Evolutionary conservation across 306 rosid species (phyloP), one percentile per base, ranked within the genome.

Genomic region (Cicer pinnatifidum): DNA sequence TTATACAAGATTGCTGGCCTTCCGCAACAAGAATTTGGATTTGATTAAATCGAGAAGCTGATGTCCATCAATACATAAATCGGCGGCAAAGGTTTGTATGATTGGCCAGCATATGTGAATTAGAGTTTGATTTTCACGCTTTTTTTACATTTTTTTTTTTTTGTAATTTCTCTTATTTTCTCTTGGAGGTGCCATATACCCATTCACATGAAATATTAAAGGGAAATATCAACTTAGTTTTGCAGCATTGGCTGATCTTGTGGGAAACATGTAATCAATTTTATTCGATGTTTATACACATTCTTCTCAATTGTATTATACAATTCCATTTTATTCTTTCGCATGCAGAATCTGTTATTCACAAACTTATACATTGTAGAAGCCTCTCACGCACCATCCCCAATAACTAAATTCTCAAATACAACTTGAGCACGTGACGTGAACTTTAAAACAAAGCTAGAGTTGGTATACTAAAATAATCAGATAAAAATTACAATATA

Each of bases 201-300:
- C 37, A 44, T 80, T 68, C 60, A 47, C 72, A 45, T 81, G 79
- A 85, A 76, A 72, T 72, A 65, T 73, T 72, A 69, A 84, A 75
- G 71, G 78, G 85, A 52, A 73, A 28, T 67, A 38, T 69, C 61
- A 52, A 62, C 71, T 44, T 65, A 82, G 82, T 75, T 78, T 40
- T 47, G 84, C 71, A 62, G 69, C 54, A 71, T 45, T 79, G 50
- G 71, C 61, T 75, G 88, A 87, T 73, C 76, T 78, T 69, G 75
- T 69, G 66, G 78, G 84, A 79, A 84, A 80, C 84, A 76, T 87
- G 88, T 85, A 84, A 81, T 76, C 76, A 66, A 64, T 67, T 72
- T 82, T 71, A 82, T 64, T 70, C 69, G 35, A 78, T 82, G 74
- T 71, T 83, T 78, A 83, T 85, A 86, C 84, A 78, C 79, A 82